Conservation (phyloP, 192 early-diverging fungal genomes). For the Backusella sp. region DNA sequence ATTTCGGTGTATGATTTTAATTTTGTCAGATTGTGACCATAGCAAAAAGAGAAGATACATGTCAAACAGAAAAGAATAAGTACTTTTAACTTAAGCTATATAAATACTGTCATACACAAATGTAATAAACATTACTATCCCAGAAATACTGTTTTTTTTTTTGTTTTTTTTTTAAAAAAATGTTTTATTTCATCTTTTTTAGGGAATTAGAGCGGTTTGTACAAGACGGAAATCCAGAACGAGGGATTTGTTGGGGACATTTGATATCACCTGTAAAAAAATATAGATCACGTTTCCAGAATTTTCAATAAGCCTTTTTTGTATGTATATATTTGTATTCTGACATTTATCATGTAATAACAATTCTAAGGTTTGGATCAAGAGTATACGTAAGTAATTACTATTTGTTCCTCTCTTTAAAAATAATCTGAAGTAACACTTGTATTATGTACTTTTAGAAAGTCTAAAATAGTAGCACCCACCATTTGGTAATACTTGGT, state of each 20-base stretch:
- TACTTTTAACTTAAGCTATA: not conserved
- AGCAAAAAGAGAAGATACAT: not conserved
- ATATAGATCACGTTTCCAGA: not conserved
- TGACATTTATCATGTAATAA: not conserved
- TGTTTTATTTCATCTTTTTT: not conserved
- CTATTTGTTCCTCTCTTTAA: not conserved
- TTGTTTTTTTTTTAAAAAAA: not conserved
- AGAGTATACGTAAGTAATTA: not conserved
- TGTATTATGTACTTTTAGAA: slow-evolving; percentile 1
- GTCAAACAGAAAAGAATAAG: slow-evolving; percentile 1
- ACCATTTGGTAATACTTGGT: slow-evolving; percentile 8
- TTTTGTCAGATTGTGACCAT: not conserved
- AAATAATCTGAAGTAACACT: not conserved
- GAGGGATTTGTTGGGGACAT: not conserved
- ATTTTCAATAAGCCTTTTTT: not conserved
- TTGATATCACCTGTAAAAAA: not conserved
- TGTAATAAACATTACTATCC: not conserved
- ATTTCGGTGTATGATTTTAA: slow-evolving; percentile 5
- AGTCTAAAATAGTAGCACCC: not conserved
- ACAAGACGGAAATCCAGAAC: not conserved
- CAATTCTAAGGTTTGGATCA: not conserved
- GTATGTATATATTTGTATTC: not conserved
- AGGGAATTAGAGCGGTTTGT: not conserved
- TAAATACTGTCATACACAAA: not conserved
- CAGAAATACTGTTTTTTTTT: not conserved